These are phyloP conservation scores for Starmera pachycereana DNA, from an alignment of 805 yeast genomes.

Conservation along the genomic window DNA sequence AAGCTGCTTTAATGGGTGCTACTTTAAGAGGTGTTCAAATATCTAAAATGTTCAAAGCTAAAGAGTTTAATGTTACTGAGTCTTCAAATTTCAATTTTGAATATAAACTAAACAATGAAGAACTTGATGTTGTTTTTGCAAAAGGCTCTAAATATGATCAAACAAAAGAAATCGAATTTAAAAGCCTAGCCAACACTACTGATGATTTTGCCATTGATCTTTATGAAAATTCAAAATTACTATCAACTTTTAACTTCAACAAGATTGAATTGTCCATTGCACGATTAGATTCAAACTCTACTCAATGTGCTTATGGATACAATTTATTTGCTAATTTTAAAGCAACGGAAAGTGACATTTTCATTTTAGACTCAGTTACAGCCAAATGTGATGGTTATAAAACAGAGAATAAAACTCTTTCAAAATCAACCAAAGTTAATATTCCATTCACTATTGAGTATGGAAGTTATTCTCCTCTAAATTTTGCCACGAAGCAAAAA, in stretches of 20 bases:
- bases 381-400: constrained; percentile 30
- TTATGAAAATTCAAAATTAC: constrained; percentile 18
- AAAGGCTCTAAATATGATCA: constrained; percentile 32
- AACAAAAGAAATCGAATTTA: constrained; percentile 26
- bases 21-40: constrained; percentile 74
- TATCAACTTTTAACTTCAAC: constrained; percentile 15
- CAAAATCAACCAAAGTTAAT: constrained; percentile 4
- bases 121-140: constrained; percentile 31
- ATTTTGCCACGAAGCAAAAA: constrained; percentile 33
- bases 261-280: constrained; percentile 6
- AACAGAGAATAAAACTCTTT: constrained; percentile 5
- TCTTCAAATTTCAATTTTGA: constrained; percentile 40
- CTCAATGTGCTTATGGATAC: constrained; percentile 29
- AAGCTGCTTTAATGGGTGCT: constrained; percentile 84
- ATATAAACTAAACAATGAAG: constrained; percentile 20
- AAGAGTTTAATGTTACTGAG: constrained; percentile 50
- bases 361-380: constrained; percentile 33
- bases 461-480: constrained; percentile 36
- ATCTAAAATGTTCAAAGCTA: constrained; percentile 57
- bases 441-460: constrained; percentile 22
- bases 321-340: constrained; percentile 31
- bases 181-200: constrained; percentile 18
- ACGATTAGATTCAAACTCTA: constrained; percentile 22
- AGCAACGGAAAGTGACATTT: constrained; percentile 39
- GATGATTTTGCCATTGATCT: constrained; percentile 26